Base-by-base conservation (phyloP, 441 rosid species). In the Dalechampia spathulata region DNA sequence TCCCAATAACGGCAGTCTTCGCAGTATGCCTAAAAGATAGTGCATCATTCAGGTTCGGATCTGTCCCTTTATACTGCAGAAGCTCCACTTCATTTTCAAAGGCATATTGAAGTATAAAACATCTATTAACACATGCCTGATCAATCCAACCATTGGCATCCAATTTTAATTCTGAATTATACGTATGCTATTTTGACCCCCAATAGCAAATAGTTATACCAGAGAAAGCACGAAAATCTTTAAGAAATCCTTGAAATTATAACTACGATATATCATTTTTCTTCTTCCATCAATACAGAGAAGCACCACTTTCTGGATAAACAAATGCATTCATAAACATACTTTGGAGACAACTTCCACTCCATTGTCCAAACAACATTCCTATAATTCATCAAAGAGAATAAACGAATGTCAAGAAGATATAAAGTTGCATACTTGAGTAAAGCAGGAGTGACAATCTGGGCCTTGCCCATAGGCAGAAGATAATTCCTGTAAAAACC, bases 401-500 rank as follows among this genome's bases (percentile, higher is more conserved):
- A 30, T 3, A 30, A 30, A 3, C 5, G 34, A 30, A 30, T 30
- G n/a, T 20, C 20, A 12, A 26, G 52, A 12, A 42, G 14, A 25
- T 23, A 36, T 32, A 21, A 20, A 50, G 32, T 30, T 21, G 50
- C 67, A 64, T 81, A 91, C 98, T 88, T 91, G 75, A 88, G 85
- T 2, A 86, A 60, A 62, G 41, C 2, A 10, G 95, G 75, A 76
- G 96, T 91, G 63, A 88, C 79, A 74, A 88, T 76, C 79, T 79
- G 87, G n/a, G 95, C 98, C 64, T 79, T 91, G 56, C 93, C 95
- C 61, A 66, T 72, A 1, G 96, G 93, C 55, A 70, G 68, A 39
- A 91, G 85, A 74, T 47, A 91, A 77, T 88, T 91, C 78, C 95
- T 82, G 73, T 78, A 87, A 69, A 52, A 91, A 2, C 98, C 95